phyloP scores from a whole-genome alignment of 176 grass and related monocot genomes.

The Oryza meridionalis region DNA sequence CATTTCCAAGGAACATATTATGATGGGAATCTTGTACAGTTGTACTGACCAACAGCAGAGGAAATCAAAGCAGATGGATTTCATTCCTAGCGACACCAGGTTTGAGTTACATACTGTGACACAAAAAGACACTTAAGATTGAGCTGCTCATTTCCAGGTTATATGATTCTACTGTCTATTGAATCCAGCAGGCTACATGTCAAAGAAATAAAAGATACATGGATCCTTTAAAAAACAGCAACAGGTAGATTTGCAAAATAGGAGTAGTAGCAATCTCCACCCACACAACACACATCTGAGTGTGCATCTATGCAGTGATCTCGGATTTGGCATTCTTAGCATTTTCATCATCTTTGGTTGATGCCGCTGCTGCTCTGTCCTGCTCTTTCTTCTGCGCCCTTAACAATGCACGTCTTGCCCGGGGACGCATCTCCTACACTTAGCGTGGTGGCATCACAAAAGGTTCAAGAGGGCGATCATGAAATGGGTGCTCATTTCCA shows the following conservation, averaged over 20 bases:
- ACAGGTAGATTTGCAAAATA: not conserved
- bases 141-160: conserved; percentile 3
- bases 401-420: conserved; percentile 77
- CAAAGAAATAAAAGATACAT: conserved; percentile 1
- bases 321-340: conserved; percentile 47
- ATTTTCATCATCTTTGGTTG: conserved; percentile 55
- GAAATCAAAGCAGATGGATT: not conserved
- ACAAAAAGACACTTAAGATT: conserved; percentile 5
- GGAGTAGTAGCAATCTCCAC: not conserved
- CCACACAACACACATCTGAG: conserved; percentile 9
- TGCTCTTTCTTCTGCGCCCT: conserved; percentile 94
- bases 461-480: conserved; percentile 62
- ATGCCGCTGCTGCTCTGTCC: conserved; percentile 24
- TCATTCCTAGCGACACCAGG: not conserved
- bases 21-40: not conserved
- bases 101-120: conserved; percentile 12
- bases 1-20: not conserved
- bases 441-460: conserved; percentile 84
- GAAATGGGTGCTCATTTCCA: conserved; percentile 73
- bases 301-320: conserved; percentile 38
- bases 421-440: conserved; percentile 80
- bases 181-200: not conserved
- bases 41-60: not conserved
- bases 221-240: conserved; percentile 1
- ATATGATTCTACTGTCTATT: conserved; percentile 10